phyloP scores from a whole-genome alignment of 2,329 filamentous ascomycete genomes.

The Scedosporium dehoogii region DNA sequence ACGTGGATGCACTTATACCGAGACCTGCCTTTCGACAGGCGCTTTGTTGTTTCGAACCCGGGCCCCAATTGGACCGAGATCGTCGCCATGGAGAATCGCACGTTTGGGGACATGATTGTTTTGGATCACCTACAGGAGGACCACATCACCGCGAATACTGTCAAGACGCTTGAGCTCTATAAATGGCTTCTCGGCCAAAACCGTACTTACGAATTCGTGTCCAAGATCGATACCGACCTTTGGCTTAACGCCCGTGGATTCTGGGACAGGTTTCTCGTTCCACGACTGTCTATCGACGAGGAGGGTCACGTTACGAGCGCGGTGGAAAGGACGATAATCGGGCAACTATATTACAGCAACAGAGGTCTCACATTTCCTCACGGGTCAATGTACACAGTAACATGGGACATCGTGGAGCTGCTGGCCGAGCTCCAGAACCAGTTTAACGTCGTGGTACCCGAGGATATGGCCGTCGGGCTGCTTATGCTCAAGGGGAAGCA shows the following conservation, averaged over 20 bases:
- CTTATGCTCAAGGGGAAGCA: conserved; percentile 18
- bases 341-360: conserved; percentile 18
- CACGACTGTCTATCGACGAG: conserved; percentile 12
- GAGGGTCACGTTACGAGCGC: conserved; percentile 8
- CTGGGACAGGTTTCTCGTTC: conserved; percentile 19
- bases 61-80: conserved; percentile 16
- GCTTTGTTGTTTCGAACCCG: conserved; percentile 23
- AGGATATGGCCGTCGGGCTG: conserved; percentile 20
- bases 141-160: conserved; percentile 20
- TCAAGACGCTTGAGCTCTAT: conserved; percentile 24
- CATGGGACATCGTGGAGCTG: conserved; percentile 21
- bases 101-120: conserved; percentile 23
- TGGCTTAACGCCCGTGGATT: conserved; percentile 22
- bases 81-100: conserved; percentile 20
- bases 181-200: conserved; percentile 17
- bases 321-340: conserved; percentile 18
- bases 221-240: conserved; percentile 22
- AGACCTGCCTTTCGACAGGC: conserved; percentile 18
- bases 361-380: conserved; percentile 18
- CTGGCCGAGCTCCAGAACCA: conserved; percentile 16
- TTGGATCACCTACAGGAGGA: conserved; percentile 21
- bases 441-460: conserved; percentile 17
- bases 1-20: conserved; percentile 22
- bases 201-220: conserved; percentile 18
- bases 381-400: conserved; percentile 23